Evolutionary conservation across 768 basidiomycete genomes (phyloP).

Genomic region (Pisolithus orientalis): DNA sequence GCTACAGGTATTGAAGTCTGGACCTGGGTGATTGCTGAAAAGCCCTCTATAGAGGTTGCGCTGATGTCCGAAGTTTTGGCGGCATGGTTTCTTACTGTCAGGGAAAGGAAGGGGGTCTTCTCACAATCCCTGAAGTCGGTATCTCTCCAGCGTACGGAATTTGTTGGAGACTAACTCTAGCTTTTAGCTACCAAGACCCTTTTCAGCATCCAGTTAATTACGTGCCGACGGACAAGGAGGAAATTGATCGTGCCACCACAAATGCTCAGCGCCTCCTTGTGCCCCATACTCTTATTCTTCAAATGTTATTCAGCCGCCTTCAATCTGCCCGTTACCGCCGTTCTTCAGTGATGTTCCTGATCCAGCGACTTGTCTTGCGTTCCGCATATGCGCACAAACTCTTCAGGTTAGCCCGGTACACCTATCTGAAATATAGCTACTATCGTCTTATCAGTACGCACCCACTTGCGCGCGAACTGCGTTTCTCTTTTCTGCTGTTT

Average conservation of each 20-base stretch:
- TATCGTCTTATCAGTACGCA: constrained; percentile 59
- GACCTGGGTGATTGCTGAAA: constrained; percentile 92
- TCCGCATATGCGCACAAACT: constrained; percentile 61
- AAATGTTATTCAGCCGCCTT: constrained; percentile 85
- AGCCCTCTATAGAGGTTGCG: constrained; percentile 73
- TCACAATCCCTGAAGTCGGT: constrained; percentile 74
- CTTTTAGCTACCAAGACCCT: constrained; percentile 76
- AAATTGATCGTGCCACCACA: constrained; percentile 65
- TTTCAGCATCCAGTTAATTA: constrained; percentile 83
- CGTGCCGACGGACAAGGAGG: constrained; percentile 82
- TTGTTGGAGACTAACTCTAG: constrained; percentile 5
- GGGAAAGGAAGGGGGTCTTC: constrained; percentile 76
- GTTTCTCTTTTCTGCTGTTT: constrained; percentile 87
- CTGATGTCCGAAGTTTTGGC: constrained; percentile 81
- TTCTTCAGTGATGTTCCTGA: constrained; percentile 76
- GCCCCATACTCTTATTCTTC: constrained; percentile 79
- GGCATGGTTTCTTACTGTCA: constrained; percentile 83
- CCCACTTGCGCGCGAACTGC: constrained; percentile 81
- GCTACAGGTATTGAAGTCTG: constrained; percentile 88
- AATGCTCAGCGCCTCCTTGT: constrained; percentile 70
- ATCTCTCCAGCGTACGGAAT: not conserved
- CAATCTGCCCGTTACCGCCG: constrained; percentile 90
- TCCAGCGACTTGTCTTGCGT: constrained; percentile 80
- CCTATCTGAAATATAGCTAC: not conserved
- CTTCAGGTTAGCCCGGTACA: constrained; percentile 56